A percentile compares a stretch with the other conserved stretches of the same genome.
These are phyloP conservation scores for Moesziomyces antarcticus DNA, from an alignment of 1,284 basidiomycete species.

Conservation along the genomic window DNA sequence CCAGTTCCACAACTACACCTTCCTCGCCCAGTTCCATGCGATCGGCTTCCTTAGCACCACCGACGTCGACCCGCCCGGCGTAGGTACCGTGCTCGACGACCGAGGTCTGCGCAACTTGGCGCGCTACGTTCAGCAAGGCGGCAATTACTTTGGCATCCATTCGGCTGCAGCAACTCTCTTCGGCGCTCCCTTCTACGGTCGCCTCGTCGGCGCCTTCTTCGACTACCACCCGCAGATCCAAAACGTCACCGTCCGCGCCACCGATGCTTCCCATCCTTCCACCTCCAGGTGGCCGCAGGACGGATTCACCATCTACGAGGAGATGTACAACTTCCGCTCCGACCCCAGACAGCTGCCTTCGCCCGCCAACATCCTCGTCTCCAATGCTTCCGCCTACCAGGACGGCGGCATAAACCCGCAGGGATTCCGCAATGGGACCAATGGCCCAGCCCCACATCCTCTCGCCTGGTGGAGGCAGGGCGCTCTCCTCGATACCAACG, in stretches of 20 bases:
- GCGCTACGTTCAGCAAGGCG: slow-evolving; percentile 76
- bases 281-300: slow-evolving; percentile 36
- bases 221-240: slow-evolving; percentile 80
- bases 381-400: slow-evolving; percentile 40
- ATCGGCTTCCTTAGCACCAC: slow-evolving; percentile 79
- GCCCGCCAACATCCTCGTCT: slow-evolving; percentile 49
- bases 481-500: slow-evolving; percentile 67
- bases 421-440: slow-evolving; percentile 73
- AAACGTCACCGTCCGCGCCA: slow-evolving; percentile 68
- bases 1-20: slow-evolving; percentile 36
- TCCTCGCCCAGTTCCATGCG: slow-evolving; percentile 45
- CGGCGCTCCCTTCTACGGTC: slow-evolving; percentile 76
- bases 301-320: slow-evolving; percentile 44
- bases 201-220: slow-evolving; percentile 74
- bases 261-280: slow-evolving; percentile 31
- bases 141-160: slow-evolving; percentile 78
- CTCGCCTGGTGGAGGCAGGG: slow-evolving; percentile 82
- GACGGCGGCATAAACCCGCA: slow-evolving; percentile 64
- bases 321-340: slow-evolving; percentile 79
- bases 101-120: slow-evolving; percentile 75
- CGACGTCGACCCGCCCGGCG: slow-evolving; percentile 70
- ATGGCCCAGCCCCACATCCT: slow-evolving; percentile 72
- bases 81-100: slow-evolving; percentile 74
- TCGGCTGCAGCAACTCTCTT: slow-evolving; percentile 77
- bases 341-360: slow-evolving; percentile 74